Evolutionary conservation across 139 green algal species (phyloP).

Genomic region (Asterochloris erici): DNA sequence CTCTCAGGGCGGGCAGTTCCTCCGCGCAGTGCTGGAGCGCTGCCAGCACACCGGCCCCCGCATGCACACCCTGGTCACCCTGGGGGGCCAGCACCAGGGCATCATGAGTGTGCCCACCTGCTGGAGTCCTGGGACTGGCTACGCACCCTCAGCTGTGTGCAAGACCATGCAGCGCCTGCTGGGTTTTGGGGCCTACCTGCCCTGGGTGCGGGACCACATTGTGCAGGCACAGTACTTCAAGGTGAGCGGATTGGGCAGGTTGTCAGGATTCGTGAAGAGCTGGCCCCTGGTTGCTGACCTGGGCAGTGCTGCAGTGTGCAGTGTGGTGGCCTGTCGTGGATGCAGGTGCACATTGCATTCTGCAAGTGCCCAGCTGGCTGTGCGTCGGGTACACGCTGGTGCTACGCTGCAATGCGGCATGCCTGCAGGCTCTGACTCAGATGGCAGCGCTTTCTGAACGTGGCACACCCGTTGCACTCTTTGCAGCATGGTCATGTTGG

Average conservation of each 20-base stretch:
- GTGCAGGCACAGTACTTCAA: conserved; percentile 91
- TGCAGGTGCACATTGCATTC: background rate
- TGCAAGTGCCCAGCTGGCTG: background rate
- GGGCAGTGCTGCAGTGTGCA: too few species aligned
- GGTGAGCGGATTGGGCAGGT: conserved; percentile 11
- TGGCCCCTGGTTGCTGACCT: too few species aligned
- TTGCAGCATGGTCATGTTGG: too few species aligned
- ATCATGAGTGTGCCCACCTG: conserved; percentile 74
- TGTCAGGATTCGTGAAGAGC: too few species aligned
- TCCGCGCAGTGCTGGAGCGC: conserved; percentile 75
- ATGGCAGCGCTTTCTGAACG: too few species aligned
- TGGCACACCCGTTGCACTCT: too few species aligned
- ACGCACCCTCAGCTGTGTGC: conserved; percentile 28
- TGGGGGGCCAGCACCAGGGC: conserved; percentile 81
- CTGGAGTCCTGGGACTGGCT: conserved; percentile 28
- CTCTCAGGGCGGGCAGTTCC: conserved; percentile 83
- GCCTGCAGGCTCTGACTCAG: too few species aligned
- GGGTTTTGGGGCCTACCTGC: conserved; percentile 63
- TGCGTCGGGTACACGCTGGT: too few species aligned
- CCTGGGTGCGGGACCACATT: conserved; percentile 60
- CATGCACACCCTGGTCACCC: conserved; percentile 71
- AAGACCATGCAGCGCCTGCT: conserved; percentile 45
- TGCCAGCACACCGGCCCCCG: conserved; percentile 66
- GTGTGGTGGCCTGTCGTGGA: background rate
- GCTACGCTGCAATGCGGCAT: too few species aligned